phyloP scores from a whole-genome alignment of 768 basidiomycete species.

The Suillus spraguei region DNA sequence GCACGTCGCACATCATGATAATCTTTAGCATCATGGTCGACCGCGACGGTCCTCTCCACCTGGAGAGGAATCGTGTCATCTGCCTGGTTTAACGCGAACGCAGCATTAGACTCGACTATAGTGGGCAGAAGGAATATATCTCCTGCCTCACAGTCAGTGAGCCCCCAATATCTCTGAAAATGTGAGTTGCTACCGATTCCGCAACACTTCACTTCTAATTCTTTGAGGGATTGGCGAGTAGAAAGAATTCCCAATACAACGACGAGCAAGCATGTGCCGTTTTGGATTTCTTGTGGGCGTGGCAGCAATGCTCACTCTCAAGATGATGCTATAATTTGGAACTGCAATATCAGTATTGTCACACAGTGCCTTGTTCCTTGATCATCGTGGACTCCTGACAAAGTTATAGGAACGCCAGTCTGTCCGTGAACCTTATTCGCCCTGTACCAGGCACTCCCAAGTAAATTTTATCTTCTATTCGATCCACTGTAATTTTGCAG shows the following conservation, averaged over 20 bases:
- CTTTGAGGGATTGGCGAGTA: background rate
- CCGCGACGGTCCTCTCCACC: background rate
- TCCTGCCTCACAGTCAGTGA: background rate
- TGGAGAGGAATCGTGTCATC: background rate
- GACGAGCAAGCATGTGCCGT: background rate
- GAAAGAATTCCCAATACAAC: background rate
- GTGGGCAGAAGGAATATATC: background rate
- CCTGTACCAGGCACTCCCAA: background rate
- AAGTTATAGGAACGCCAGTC: background rate
- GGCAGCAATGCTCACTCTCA: background rate
- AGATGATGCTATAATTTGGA: background rate
- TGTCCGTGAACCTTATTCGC: background rate
- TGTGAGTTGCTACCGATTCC: background rate
- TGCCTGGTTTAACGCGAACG: background rate
- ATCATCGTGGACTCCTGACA: background rate
- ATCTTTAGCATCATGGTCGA: background rate
- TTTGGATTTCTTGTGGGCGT: background rate
- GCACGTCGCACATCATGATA: background rate
- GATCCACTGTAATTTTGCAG: background rate
- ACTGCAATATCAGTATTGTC: background rate
- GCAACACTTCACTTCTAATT: background rate
- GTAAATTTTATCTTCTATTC: background rate
- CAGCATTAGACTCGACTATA: background rate
- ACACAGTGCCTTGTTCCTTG: background rate
- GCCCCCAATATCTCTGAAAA: background rate